Evolutionary conservation across 73 alveolate genomes (phyloP), one percentile per base, ranked within the genome.

Genomic region (Uronychia binucleata): DNA sequence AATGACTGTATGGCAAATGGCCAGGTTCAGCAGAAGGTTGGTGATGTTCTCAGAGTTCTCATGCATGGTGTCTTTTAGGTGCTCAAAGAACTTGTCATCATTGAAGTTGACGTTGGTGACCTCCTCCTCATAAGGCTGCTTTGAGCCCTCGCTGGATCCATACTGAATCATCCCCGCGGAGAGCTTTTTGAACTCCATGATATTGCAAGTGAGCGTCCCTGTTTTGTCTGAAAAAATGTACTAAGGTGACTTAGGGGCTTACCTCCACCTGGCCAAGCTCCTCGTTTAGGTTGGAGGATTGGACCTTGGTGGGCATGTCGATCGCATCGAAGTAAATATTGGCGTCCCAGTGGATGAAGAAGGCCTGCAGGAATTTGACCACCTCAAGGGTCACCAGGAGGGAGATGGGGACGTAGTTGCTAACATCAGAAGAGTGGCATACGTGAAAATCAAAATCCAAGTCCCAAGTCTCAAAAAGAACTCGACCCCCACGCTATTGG

Each of bases 381-480:
- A 96, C 90, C 82, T 91, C 98, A 13, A 96, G 88, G 0, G 99
- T 96, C 30, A 97, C 98, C 77, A 96, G 83, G 1, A 97, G 88
- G 0, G 99, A 97, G 86, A 97, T 97, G 30, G 99, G 99, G 58
- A 97, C 97, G 90, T 95, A 94, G 87, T 96, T 95, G 77, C 93
- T 92, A 46, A 19, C 5, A 46, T 11, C n/a, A 29, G 79, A 29
- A 84, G 26, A 8, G 1, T 30, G 13, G 26, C 28, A 77, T 25
- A 77, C 75, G 98, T 92, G 91, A 96, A 96, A 13, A 96, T 89
- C 58, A 96, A 86, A 80, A 96, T 90, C 99, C 99, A 97, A 60
- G 99, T 93, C 0, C 98, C 98, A 33, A 89, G 83, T 75, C 93
- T 85, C 27, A 88, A 81, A 28, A 94, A 58, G 34, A 94, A 83